Evolutionary conservation across 345 rosid genomes (phyloP), one percentile per base, ranked within the genome.

Genomic region (Reutealis trisperma): DNA sequence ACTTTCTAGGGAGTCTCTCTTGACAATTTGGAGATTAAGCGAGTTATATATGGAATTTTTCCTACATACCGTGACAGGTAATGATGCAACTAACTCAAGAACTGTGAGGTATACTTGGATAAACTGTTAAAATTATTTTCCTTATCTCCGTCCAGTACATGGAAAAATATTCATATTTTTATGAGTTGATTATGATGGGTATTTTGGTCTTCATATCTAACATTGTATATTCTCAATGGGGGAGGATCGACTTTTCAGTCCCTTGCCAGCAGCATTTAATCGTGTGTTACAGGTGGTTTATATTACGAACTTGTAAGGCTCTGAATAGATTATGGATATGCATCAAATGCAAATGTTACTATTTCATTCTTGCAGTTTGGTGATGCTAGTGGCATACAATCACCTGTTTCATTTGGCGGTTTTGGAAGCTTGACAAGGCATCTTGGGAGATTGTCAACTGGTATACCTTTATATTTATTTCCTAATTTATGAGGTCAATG

Each of bases 331-430:
- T 75, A 75, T 70, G 62, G 59, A 37, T 57, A 22, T 16, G 10
- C 63, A 51, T 54, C 21, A 77, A 75, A 57, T 67, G 68, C 67
- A 69, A 55, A 25, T 42, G 14, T 73, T 67, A 74, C 47, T 27
- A 32, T 61, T 76, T 70, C 72, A 71, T 79, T 71, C 71, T 80
- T 84, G 84, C 89, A 95, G 99, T 93, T 91, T 75, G 99, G 99
- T 83, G 99, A 95, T 85, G 99, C 99, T 71, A 95, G 99, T 41
- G 99, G 99, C 71, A 91, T 95, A 77, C 99, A 95, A 44, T 95
- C 99, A 55, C 99, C 99, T 72, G 99, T 95, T 78, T 95, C 98
- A 51, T 95, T 95, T 75, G 99, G 99, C 16, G 99, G 99, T 81
- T 95, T 95, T 74, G 99, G 97, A 82, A 95, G 99, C 90, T 88